phyloP scores from a whole-genome alignment of 2,329 filamentous ascomycete species.

The Dothistroma pini region DNA sequence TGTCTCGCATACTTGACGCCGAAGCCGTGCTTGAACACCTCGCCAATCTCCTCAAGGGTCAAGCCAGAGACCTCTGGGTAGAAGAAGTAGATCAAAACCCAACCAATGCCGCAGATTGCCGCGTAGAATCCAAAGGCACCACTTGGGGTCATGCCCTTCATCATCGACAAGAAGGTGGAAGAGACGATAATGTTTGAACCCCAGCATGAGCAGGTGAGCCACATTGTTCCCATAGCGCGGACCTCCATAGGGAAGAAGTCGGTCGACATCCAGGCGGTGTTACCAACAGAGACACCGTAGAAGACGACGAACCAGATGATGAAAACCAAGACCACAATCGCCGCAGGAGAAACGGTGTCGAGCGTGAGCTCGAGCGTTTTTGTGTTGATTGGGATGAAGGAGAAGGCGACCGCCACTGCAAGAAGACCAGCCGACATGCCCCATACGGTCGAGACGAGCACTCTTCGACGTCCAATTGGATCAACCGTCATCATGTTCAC shows the following conservation, averaged over 20 bases:
- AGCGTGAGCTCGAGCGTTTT: slow-evolving; percentile 34
- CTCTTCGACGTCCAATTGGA: slow-evolving; percentile 70
- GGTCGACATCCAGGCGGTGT: slow-evolving; percentile 38
- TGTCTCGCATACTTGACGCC: slow-evolving; percentile 34
- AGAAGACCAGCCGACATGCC: slow-evolving; percentile 72
- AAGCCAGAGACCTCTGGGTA: slow-evolving; percentile 42
- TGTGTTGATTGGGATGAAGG: slow-evolving; percentile 53
- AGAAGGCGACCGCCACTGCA: slow-evolving; percentile 70
- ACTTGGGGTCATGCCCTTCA: slow-evolving; percentile 37
- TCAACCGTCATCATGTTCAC: slow-evolving; percentile 74
- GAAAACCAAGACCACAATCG: slow-evolving; percentile 36
- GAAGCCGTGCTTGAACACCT: slow-evolving; percentile 37
- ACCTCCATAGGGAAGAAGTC: slow-evolving; percentile 39
- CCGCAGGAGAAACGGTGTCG: slow-evolving; percentile 33
- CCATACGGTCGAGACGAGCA: slow-evolving; percentile 47
- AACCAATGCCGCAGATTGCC: slow-evolving; percentile 40
- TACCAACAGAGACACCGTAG: slow-evolving; percentile 32
- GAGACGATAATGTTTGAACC: slow-evolving; percentile 32
- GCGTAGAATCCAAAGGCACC: slow-evolving; percentile 42
- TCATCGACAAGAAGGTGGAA: slow-evolving; percentile 40
- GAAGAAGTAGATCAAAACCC: slow-evolving; percentile 37
- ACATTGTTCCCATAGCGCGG: slow-evolving; percentile 38
- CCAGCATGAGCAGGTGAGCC: slow-evolving; percentile 34
- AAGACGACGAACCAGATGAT: slow-evolving; percentile 39
- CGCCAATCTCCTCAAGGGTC: slow-evolving; percentile 36